Evolutionary conservation across 805 yeast species (phyloP).

Genomic region (Kodamaea hsintzibuensis): DNA sequence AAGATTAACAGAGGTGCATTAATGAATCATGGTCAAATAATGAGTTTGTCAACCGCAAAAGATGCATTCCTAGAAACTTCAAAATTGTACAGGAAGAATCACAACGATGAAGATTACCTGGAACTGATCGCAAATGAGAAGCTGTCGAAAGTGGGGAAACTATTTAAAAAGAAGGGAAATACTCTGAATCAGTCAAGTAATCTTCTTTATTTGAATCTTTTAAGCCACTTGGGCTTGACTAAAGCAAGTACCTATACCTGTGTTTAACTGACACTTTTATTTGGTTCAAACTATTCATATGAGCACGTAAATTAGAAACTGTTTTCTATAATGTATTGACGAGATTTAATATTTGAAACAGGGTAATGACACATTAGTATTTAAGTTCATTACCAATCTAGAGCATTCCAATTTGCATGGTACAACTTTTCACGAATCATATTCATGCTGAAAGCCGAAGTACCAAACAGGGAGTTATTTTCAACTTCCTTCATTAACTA

Average conservation of each 20-base stretch:
- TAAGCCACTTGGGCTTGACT: neutral
- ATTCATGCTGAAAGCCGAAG: too few species aligned
- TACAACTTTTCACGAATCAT: too few species aligned
- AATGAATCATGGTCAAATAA: slow-evolving; percentile 24
- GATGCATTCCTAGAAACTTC: slow-evolving; percentile 17
- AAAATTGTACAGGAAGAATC: slow-evolving; percentile 7
- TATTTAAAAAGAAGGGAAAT: neutral
- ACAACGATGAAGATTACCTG: slow-evolving; percentile 9
- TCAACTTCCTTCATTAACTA: neutral
- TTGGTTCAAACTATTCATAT: too few species aligned
- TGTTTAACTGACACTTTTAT: neutral
- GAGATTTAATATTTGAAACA: neutral
- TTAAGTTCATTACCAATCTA: too few species aligned
- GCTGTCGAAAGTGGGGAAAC: neutral
- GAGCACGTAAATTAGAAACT: neutral
- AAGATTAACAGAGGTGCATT: slow-evolving; percentile 4
- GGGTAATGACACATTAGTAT: too few species aligned
- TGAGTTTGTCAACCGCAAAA: slow-evolving; percentile 17
- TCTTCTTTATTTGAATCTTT: neutral
- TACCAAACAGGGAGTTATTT: too few species aligned
- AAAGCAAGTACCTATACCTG: neutral
- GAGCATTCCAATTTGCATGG: too few species aligned
- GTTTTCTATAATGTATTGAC: neutral
- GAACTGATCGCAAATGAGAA: slow-evolving; percentile 15
- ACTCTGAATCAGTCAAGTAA: neutral